phyloP scores from a whole-genome alignment of 306 rosid species.

The Vachellia pachyceras region DNA sequence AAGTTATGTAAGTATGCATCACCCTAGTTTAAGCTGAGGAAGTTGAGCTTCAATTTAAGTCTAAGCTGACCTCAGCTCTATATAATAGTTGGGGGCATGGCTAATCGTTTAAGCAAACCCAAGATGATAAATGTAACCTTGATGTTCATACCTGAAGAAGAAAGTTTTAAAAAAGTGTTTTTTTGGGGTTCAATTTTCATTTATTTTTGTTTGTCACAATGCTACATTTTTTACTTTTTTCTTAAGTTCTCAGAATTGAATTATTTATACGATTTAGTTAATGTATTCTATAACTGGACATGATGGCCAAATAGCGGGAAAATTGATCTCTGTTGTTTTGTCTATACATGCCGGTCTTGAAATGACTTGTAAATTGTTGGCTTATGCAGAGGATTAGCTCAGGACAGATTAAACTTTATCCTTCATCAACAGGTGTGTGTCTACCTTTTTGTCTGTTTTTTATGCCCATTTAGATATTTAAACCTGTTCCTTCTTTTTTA shows the following conservation, averaged over 20 bases:
- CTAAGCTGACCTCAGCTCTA: not conserved
- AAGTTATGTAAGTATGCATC: not conserved
- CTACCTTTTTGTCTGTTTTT: not conserved
- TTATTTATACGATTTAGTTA: not conserved
- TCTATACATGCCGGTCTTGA: conserved; percentile 19
- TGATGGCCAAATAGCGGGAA: not conserved
- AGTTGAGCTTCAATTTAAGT: not conserved
- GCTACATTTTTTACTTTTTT: not conserved
- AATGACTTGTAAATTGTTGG: conserved; percentile 27
- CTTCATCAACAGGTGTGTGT: conserved; percentile 43
- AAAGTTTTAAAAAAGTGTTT: not conserved
- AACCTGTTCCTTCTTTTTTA: not conserved
- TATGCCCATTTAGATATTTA: conserved; percentile 11
- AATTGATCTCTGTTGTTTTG: conserved; percentile 8
- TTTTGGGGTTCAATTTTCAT: conserved; percentile 22
- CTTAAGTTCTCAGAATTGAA: not conserved
- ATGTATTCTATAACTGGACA: conserved; percentile 4
- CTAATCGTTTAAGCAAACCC: not conserved
- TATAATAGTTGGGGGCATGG: not conserved
- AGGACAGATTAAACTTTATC: conserved; percentile 24
- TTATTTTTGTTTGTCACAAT: not conserved
- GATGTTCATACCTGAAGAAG: conserved; percentile 1
- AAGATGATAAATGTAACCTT: conserved; percentile 18
- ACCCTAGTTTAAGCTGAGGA: not conserved
- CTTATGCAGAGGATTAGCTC: conserved; percentile 54